phyloP scores from a whole-genome alignment of 1,139 yeast species.

The Scheffersomyces illinoinensis region DNA sequence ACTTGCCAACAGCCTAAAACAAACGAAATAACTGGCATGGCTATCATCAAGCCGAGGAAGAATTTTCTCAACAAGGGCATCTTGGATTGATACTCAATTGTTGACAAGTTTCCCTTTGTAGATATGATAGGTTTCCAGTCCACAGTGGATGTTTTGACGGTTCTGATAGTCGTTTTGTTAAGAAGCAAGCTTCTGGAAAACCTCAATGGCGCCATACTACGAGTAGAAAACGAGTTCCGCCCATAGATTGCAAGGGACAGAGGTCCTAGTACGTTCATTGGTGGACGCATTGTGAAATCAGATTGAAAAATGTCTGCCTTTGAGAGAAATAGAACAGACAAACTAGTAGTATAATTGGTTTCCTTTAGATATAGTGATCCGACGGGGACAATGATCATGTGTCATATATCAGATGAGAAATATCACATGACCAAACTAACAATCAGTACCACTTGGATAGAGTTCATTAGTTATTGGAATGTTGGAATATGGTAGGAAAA shows the following conservation, averaged over 20 bases:
- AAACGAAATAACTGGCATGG: slow-evolving; percentile 88
- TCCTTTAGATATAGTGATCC: background rate
- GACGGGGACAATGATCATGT: background rate
- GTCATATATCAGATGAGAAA: background rate
- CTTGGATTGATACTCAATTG: slow-evolving; percentile 40
- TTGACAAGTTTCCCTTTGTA: slow-evolving; percentile 44
- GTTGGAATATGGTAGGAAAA: background rate
- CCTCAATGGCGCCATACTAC: background rate
- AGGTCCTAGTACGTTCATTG: background rate
- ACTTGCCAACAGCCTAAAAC: slow-evolving; percentile 95
- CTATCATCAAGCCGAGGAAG: slow-evolving; percentile 59
- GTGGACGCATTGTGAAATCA: background rate
- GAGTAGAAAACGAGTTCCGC: background rate
- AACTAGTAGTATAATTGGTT: no score
- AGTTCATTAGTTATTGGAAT: background rate
- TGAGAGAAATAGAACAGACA: background rate
- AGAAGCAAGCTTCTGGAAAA: background rate
- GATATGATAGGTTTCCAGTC: slow-evolving; percentile 83
- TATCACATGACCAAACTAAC: no score
- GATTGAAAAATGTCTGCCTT: background rate
- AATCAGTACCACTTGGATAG: background rate
- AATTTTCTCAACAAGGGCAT: slow-evolving; percentile 46
- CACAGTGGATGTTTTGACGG: slow-evolving; percentile 65
- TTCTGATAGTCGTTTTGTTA: slow-evolving; percentile 13
- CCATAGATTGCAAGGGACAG: background rate